Conservation (phyloP, 495 filamentous ascomycete species). For the Darksidea phi region DNA sequence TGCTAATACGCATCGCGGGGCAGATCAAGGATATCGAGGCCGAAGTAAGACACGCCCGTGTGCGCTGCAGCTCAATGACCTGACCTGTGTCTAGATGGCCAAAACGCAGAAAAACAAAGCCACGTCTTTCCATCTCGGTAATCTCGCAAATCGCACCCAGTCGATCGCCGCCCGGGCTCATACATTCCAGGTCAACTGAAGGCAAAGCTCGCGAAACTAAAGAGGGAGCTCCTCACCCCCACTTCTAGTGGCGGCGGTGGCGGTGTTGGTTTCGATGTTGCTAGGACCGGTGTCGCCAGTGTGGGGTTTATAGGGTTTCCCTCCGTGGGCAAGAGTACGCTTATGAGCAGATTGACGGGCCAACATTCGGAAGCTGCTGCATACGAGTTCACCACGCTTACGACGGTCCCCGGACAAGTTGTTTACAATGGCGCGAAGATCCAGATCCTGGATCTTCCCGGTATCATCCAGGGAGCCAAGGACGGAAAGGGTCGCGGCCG, state of each 20-base stretch:
- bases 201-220: slow-evolving; percentile 96
- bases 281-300: slow-evolving; percentile 94
- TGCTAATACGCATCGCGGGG: slow-evolving; percentile 34
- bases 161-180: background rate
- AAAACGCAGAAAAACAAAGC: slow-evolving; percentile 98
- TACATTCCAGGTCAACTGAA: slow-evolving; percentile 75
- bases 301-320: slow-evolving; percentile 79
- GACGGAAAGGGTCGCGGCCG: slow-evolving; percentile 97
- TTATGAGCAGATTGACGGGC: slow-evolving; percentile 92
- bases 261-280: slow-evolving; percentile 90
- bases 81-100: slow-evolving; percentile 63
- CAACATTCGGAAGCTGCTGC: slow-evolving; percentile 96
- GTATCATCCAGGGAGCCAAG: slow-evolving; percentile 98
- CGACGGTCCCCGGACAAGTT: slow-evolving; percentile 95
- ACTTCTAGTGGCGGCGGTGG: too few relatives aligned
- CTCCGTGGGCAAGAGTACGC: slow-evolving; percentile 95
- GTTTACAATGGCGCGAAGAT: slow-evolving; percentile 96
- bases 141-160: background rate
- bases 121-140: slow-evolving; percentile 79
- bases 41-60: slow-evolving; percentile 62
- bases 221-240: slow-evolving; percentile 86
- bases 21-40: slow-evolving; percentile 98
- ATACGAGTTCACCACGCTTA: slow-evolving; percentile 98
- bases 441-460: slow-evolving; percentile 97
- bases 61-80: background rate